Evolutionary conservation across 441 rosid species (phyloP).

Genomic region (Mallotus repandus): DNA sequence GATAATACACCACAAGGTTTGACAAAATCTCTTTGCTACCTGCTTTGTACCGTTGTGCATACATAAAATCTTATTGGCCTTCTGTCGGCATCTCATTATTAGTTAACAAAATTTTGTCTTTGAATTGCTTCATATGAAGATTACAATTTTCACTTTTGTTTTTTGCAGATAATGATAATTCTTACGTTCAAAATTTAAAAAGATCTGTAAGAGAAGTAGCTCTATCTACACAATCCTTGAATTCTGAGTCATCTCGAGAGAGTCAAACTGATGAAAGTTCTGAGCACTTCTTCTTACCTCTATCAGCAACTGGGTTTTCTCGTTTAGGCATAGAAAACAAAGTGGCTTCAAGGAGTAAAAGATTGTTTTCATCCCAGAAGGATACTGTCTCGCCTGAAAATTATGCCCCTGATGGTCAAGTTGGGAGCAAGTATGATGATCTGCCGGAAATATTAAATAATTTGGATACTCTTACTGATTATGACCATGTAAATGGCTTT

Average conservation of each 20-base stretch:
- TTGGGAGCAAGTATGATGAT: slow-evolving; percentile 58
- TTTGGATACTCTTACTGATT: slow-evolving; percentile 67
- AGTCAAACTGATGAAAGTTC: slow-evolving; percentile 77
- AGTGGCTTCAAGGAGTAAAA: slow-evolving; percentile 48
- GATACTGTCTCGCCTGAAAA: slow-evolving; percentile 47
- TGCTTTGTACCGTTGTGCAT: slow-evolving; percentile 10
- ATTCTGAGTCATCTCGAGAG: slow-evolving; percentile 71
- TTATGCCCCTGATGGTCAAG: slow-evolving; percentile 40
- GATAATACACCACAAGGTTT: slow-evolving; percentile 71
- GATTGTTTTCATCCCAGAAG: slow-evolving; percentile 48
- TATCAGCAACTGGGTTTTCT: slow-evolving; percentile 61
- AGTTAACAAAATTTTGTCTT: background rate
- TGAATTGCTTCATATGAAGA: slow-evolving; percentile 16
- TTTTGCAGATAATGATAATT: slow-evolving; percentile 62
- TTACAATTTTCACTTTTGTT: slow-evolving; percentile 28
- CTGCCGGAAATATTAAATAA: slow-evolving; percentile 58
- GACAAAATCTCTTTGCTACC: slow-evolving; percentile 27
- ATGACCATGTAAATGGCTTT: slow-evolving; percentile 70
- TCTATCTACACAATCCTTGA: slow-evolving; percentile 55
- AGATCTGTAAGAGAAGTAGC: slow-evolving; percentile 97
- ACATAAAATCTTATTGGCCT: slow-evolving; percentile 3
- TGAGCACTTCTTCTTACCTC: slow-evolving; percentile 87
- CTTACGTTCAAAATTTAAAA: slow-evolving; percentile 73
- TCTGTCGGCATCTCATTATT: slow-evolving; percentile 12
- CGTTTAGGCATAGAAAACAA: slow-evolving; percentile 50